Conservation (phyloP, 495 filamentous ascomycete genomes). For the Penicillium pulvis region DNA sequence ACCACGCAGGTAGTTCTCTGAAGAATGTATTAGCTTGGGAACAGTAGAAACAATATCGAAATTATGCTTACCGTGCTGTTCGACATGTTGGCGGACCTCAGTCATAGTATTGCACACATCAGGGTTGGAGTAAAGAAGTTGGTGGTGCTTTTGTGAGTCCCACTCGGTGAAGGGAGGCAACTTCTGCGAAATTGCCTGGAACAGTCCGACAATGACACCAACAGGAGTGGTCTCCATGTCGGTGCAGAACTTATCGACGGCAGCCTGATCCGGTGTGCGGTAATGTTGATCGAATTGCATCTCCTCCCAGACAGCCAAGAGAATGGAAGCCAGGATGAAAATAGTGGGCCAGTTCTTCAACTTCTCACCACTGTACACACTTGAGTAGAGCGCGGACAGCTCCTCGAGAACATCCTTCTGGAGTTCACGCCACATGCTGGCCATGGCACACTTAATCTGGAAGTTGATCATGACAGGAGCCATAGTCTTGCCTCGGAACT, state of each 20-base stretch:
- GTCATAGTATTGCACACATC: conserved; percentile 93
- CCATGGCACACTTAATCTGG: conserved; percentile 93
- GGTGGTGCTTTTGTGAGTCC: conserved; percentile 86
- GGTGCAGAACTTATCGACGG: conserved; percentile 86
- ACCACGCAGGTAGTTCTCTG: conserved; percentile 61
- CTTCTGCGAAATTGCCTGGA: conserved; percentile 95
- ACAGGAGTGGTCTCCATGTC: conserved; percentile 95
- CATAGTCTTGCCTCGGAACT: conserved; percentile 81
- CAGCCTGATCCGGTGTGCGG: conserved; percentile 76
- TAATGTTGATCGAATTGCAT: conserved; percentile 98
- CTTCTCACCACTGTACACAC: conserved; percentile 90
- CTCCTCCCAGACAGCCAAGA: conserved; percentile 92
- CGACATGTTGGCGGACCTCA: conserved; percentile 84
- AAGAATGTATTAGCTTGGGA: conserved; percentile 27
- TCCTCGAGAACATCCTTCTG: conserved; percentile 94
- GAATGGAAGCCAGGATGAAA: conserved; percentile 88
- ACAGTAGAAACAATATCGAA: background rate
- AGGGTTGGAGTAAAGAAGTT: conserved; percentile 80
- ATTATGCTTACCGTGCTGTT: conserved; percentile 74
- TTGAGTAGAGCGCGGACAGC: conserved; percentile 84
- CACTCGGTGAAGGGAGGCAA: conserved; percentile 86
- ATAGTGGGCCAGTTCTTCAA: conserved; percentile 97
- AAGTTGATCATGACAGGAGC: conserved; percentile 98
- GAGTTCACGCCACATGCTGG: conserved; percentile 93
- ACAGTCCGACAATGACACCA: conserved; percentile 90